These are phyloP conservation scores for Musa acuminata DNA, from an alignment of 176 grass and related monocot genomes.

Conservation along the genomic window DNA sequence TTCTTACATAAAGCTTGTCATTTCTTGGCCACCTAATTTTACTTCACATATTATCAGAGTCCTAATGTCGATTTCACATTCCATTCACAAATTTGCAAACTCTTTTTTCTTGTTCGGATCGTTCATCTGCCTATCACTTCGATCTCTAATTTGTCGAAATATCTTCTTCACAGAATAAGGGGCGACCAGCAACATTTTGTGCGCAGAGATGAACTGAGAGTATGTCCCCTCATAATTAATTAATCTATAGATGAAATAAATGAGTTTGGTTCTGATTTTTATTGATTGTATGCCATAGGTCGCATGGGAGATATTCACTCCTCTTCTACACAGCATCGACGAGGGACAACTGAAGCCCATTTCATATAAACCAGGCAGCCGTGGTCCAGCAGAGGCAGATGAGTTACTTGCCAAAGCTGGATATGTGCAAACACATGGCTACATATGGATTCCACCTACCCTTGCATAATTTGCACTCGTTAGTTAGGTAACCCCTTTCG, in stretches of 20 bases:
- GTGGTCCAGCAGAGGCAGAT: slow-evolving; percentile 81
- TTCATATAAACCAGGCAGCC: slow-evolving; percentile 61
- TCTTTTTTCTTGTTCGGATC: neutral
- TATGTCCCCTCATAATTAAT: slow-evolving; percentile 13
- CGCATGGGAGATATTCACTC: slow-evolving; percentile 97
- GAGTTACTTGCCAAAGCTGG: slow-evolving; percentile 61
- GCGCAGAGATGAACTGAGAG: slow-evolving; percentile 87
- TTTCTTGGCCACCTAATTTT: too few species aligned
- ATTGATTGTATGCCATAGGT: slow-evolving; percentile 37
- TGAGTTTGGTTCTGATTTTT: neutral
- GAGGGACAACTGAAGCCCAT: slow-evolving; percentile 51
- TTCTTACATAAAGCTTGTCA: too few species aligned
- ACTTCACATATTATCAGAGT: too few species aligned
- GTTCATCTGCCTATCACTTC: neutral
- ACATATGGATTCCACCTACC: slow-evolving; percentile 90
- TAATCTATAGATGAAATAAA: neutral
- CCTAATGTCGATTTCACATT: too few species aligned
- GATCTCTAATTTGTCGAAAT: neutral
- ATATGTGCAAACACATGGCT: slow-evolving; percentile 88
- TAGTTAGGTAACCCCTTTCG: too few species aligned
- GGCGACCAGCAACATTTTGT: slow-evolving; percentile 99
- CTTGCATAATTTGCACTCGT: slow-evolving; percentile 24
- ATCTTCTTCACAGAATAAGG: slow-evolving; percentile 56
- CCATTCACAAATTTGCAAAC: too few species aligned
- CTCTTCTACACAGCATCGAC: slow-evolving; percentile 75